Conservation (phyloP, 73 alveolate genomes). For the Tetrahymena malaccensis region DNA sequence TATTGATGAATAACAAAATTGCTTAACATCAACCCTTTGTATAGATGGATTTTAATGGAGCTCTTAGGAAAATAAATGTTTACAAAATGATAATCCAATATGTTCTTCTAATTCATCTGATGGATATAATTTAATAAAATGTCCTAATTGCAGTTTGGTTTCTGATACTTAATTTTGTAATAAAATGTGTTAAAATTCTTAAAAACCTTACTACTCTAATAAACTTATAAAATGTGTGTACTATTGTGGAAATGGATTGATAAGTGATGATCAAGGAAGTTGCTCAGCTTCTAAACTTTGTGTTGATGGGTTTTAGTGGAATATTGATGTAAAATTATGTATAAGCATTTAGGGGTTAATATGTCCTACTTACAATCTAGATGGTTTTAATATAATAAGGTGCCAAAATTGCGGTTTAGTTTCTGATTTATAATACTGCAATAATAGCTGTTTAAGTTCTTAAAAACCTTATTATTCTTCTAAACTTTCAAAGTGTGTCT, state of each 20-base stretch:
- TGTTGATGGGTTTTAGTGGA: too few relatives aligned
- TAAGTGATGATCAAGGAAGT: not conserved
- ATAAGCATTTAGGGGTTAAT: not conserved
- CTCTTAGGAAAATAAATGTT: not conserved
- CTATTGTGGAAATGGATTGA: not conserved
- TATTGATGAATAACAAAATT: not conserved
- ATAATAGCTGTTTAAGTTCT: not conserved
- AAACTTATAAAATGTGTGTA: not conserved
- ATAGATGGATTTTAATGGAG: not conserved
- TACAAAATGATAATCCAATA: too few relatives aligned
- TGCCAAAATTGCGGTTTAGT: not conserved
- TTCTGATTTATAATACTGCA: not conserved
- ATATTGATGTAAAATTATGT: too few relatives aligned
- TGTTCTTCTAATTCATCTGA: not conserved
- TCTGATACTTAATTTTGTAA: not conserved
- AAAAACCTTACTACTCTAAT: not conserved
- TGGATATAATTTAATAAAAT: not conserved
- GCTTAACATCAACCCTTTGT: not conserved
- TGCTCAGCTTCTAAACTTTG: not conserved
- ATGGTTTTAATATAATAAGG: too few relatives aligned
- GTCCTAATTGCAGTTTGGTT: not conserved
- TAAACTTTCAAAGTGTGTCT: not conserved
- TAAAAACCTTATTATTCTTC: too few relatives aligned
- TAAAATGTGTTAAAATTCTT: not conserved
- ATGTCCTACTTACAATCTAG: not conserved